These are phyloP conservation scores for Thymus mandschuricus DNA, from an alignment of 257 asterid genomes.

Conservation along the genomic window DNA sequence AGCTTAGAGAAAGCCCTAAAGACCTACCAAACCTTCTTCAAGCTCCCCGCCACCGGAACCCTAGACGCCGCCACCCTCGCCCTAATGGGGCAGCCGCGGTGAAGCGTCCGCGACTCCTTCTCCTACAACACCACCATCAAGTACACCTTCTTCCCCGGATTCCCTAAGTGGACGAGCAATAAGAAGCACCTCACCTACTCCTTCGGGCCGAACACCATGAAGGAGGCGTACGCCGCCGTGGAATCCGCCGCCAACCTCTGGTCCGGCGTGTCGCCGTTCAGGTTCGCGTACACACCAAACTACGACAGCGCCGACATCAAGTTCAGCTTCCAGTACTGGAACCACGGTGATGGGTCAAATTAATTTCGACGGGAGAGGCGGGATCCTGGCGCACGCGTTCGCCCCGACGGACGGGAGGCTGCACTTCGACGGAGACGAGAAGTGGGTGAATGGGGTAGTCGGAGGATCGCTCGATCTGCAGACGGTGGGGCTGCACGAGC, in stretches of 20 bases:
- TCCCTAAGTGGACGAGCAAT: conserved; percentile 29
- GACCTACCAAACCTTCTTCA: conserved; percentile 29
- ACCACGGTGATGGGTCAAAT: conserved; percentile 30
- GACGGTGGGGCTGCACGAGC: conserved; percentile 43
- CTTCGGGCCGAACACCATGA: conserved; percentile 3
- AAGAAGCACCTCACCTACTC: conserved; percentile 33
- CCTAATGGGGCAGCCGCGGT: conserved; percentile 24
- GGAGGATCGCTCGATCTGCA: conserved; percentile 27
- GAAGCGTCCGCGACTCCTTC: conserved; percentile 33
- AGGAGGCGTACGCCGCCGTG: not conserved
- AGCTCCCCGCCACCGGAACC: conserved; percentile 20
- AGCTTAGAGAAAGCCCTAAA: conserved; percentile 25
- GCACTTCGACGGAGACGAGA: conserved; percentile 42
- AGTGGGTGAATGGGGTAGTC: conserved; percentile 34
- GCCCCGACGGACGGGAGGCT: conserved; percentile 37
- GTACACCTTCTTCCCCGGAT: conserved; percentile 30
- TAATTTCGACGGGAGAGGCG: conserved; percentile 36
- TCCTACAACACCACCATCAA: not conserved
- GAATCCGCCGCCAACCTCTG: conserved; percentile 20
- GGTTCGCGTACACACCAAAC: conserved; percentile 7
- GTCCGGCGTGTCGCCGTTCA: conserved; percentile 20
- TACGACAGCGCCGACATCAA: conserved; percentile 30
- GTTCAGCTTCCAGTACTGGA: conserved; percentile 30
- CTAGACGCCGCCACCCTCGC: conserved; percentile 29
- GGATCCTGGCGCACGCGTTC: conserved; percentile 35